phyloP scores from a whole-genome alignment of 163 green algal genomes.

The Chlorella variabilis region DNA sequence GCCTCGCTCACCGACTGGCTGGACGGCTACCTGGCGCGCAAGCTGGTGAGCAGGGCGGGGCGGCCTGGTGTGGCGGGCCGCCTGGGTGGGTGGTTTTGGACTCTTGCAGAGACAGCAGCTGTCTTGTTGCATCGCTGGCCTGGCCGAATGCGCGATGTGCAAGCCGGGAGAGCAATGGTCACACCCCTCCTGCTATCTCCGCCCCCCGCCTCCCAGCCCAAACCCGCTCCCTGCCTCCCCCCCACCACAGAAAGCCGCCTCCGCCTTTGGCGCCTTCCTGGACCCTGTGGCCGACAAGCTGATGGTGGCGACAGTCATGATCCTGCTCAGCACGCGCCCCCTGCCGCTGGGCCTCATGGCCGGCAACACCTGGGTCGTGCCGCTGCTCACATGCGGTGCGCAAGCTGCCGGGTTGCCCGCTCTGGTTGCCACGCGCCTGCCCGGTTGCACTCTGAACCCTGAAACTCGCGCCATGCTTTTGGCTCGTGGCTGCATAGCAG shows the following conservation, averaged over 20 bases:
- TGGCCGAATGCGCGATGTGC: too few relatives aligned
- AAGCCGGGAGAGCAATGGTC: too few relatives aligned
- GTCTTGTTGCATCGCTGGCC: too few relatives aligned
- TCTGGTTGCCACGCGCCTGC: not conserved
- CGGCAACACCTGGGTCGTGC: constrained; percentile 81
- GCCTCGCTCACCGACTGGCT: constrained; percentile 93
- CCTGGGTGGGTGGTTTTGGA: too few relatives aligned
- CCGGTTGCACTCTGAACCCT: not conserved
- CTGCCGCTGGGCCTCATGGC: constrained; percentile 55
- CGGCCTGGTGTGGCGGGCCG: too few relatives aligned
- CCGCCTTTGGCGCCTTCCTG: constrained; percentile 96
- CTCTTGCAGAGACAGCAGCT: too few relatives aligned
- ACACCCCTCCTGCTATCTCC: too few relatives aligned
- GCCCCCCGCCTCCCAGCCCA: too few relatives aligned
- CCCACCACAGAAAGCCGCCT: constrained; percentile 71
- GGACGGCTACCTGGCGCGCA: constrained; percentile 89
- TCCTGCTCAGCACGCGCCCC: constrained; percentile 78
- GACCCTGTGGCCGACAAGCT: constrained; percentile 99
- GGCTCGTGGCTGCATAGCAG: not conserved
- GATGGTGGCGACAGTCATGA: constrained; percentile 88
- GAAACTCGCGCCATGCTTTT: not conserved
- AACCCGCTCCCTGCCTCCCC: too few relatives aligned
- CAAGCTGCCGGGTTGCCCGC: too few relatives aligned
- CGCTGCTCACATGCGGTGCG: constrained; percentile 67
- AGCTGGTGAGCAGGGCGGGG: constrained; percentile 19